Base-by-base conservation (phyloP, 495 filamentous ascomycete species). In the Chaetomium fimeti region DNA sequence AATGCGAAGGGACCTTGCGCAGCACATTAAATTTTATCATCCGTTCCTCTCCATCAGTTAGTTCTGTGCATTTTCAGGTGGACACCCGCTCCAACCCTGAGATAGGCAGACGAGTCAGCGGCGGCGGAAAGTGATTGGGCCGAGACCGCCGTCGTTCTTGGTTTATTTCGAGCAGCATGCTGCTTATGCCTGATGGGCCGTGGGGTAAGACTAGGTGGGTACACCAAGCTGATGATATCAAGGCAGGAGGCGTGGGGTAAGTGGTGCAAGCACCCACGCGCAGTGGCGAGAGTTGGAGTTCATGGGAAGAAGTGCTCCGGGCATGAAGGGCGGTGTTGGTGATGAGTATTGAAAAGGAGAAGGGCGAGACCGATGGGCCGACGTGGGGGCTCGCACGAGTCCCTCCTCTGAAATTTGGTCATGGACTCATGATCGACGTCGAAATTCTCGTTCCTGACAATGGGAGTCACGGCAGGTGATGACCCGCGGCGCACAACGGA, bases 1-100 rank as follows among this genome's bases (percentile, higher is more conserved):
- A 61, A 61, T 61, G 59, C 59, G 47, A 53, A 53, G 59, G 59
- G 47, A 40, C 11, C 1, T 60, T 36, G 32, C 16, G 1, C 48
- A 48, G 40, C 43, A 16, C 22, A 16, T 32, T 36, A 15, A 58
- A 22, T 58, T 45, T 45, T 22, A 58, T 27, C 2, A 12, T 58
- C 3, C 8, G 20, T 58, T 25, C 43, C 43, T 18, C 18, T 47
- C 43, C 6, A 8, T 11, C 15, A 20, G 43, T 9, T 47, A 2
- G 16, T 20, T 47, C n/a, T 5, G 13, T 45, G 16, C 13, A 15
- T 18, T 43, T 43, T 11, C 13, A 16, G 11, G 40, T 9, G 12
- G 32, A 36, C 40, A 43, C 40, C 40, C 40, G 11, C 13, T 43
- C 13, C 13, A 15, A 43, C 40, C 40, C 8, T 11, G 32, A 9